A percentile compares a stretch with the other conserved stretches of the same genome.
Evolutionary conservation across 2,329 filamentous ascomycete species (phyloP).

Genomic region (Ceratocystis cacaofunesta): DNA sequence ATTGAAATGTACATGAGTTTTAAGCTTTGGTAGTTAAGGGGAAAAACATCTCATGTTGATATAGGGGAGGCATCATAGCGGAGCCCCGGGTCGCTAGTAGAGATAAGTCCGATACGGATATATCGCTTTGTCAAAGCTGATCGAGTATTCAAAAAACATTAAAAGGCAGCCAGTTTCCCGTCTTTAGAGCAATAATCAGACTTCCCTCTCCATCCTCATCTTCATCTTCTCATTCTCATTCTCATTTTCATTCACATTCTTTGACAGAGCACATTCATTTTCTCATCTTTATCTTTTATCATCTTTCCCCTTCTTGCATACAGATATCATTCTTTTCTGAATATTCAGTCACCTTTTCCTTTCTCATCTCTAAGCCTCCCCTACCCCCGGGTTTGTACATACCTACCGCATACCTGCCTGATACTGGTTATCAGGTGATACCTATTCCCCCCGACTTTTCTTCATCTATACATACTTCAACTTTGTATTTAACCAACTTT

Average conservation of each 20-base stretch:
- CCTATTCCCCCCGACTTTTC: no score
- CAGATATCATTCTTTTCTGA: no score
- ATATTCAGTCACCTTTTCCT: background rate
- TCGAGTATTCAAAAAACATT: background rate
- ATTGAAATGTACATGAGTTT: no score
- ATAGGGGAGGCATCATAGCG: no score
- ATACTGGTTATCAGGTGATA: background rate
- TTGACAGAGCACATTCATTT: constrained; percentile 6
- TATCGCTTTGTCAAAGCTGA: no score
- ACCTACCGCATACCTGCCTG: no score
- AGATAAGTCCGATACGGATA: no score
- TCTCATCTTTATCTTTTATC: background rate
- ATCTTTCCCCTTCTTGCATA: no score
- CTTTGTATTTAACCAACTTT: no score
- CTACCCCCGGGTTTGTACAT: background rate
- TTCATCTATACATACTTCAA: background rate
- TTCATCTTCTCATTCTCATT: background rate
- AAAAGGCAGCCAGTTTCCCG: background rate
- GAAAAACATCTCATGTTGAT: no score
- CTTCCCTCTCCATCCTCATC: background rate
- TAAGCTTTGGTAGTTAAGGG: no score
- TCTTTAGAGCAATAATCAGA: background rate
- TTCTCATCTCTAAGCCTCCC: background rate
- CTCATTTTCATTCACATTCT: background rate
- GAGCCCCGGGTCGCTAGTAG: no score